Conservation (phyloP, 139 green algal species). For the Picochlorum costavermella region DNA sequence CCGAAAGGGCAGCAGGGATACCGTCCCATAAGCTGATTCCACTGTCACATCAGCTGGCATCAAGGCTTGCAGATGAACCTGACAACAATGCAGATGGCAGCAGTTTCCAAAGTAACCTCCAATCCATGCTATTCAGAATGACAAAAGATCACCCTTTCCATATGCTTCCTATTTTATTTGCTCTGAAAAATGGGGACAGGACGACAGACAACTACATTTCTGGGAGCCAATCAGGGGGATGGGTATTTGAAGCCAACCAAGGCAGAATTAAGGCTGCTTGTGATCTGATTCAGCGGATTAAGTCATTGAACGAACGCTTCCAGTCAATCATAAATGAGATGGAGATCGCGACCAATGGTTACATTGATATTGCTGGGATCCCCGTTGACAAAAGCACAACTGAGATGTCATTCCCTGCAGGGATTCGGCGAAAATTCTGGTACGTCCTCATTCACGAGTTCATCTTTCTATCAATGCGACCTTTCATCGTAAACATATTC, state of each 20-base stretch:
- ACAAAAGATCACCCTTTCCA: slow-evolving; percentile 77
- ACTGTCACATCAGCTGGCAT: slow-evolving; percentile 62
- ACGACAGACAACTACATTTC: slow-evolving; percentile 13
- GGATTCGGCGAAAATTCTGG: slow-evolving; percentile 11
- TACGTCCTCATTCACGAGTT: not conserved
- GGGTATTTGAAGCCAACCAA: slow-evolving; percentile 14
- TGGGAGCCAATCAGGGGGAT: not conserved
- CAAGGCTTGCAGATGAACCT: not conserved
- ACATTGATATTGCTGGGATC: slow-evolving; percentile 65
- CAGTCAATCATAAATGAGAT: slow-evolving; percentile 35
- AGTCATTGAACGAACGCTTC: not conserved
- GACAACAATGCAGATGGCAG: not conserved
- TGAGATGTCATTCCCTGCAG: slow-evolving; percentile 26
- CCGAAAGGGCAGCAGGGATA: slow-evolving; percentile 14
- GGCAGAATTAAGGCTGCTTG: slow-evolving; percentile 28
- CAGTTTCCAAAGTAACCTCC: slow-evolving; percentile 32
- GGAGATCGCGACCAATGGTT: slow-evolving; percentile 47
- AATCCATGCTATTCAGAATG: slow-evolving; percentile 49
- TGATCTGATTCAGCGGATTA: slow-evolving; percentile 20
- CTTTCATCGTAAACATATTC: not conserved
- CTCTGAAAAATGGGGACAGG: slow-evolving; percentile 58
- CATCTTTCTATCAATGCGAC: not conserved
- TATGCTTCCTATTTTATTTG: slow-evolving; percentile 59
- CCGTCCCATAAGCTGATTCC: slow-evolving; percentile 84
- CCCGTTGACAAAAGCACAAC: slow-evolving; percentile 8